Percentiles rank a stretch among this genome's conserved stretches.
Conservation (phyloP, 2,329 filamentous ascomycete genomes). For the Pseudocercospora cruenta region DNA sequence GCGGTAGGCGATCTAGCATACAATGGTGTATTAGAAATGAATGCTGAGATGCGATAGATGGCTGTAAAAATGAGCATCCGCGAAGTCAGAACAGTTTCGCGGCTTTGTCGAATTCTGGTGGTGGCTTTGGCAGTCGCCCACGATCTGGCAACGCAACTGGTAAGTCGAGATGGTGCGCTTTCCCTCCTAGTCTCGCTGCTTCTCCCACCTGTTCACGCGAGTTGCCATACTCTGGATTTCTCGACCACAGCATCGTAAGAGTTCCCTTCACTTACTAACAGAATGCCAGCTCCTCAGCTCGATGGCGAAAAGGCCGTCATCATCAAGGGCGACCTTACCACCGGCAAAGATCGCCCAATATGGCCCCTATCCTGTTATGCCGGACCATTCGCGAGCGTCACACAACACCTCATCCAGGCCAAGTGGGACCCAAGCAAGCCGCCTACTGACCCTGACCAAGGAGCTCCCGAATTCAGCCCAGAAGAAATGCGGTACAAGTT, state of each 20-base stretch:
- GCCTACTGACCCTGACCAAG: slow-evolving; percentile 47
- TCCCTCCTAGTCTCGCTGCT: not conserved
- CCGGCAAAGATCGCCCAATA: slow-evolving; percentile 65
- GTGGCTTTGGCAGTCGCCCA: slow-evolving; percentile 14
- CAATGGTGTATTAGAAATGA: not conserved
- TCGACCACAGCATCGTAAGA: slow-evolving; percentile 5
- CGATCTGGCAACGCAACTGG: not conserved
- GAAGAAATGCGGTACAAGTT: slow-evolving; percentile 80
- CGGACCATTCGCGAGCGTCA: not conserved
- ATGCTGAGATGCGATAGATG: slow-evolving; percentile 47
- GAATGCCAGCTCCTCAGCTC: slow-evolving; percentile 43
- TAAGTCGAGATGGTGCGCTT: not conserved
- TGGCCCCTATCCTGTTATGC: slow-evolving; percentile 85
- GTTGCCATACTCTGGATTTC: not conserved
- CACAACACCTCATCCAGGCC: slow-evolving; percentile 4
- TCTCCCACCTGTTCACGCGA: not conserved
- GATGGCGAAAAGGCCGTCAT: slow-evolving; percentile 58
- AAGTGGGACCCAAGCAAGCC: not conserved
- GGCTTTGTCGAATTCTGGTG: slow-evolving; percentile 44
- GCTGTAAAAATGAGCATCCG: slow-evolving; percentile 64
- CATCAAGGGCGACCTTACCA: slow-evolving; percentile 51
- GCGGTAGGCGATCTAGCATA: slow-evolving; percentile 50
- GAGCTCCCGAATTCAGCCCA: slow-evolving; percentile 79
- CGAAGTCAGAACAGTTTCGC: slow-evolving; percentile 62
- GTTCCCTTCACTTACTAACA: not conserved